Percentiles rank a stretch among this genome's conserved stretches.
These are phyloP conservation scores for Fusarium sp. DNA, from an alignment of 2,329 filamentous ascomycete genomes.

Conservation along the genomic window DNA sequence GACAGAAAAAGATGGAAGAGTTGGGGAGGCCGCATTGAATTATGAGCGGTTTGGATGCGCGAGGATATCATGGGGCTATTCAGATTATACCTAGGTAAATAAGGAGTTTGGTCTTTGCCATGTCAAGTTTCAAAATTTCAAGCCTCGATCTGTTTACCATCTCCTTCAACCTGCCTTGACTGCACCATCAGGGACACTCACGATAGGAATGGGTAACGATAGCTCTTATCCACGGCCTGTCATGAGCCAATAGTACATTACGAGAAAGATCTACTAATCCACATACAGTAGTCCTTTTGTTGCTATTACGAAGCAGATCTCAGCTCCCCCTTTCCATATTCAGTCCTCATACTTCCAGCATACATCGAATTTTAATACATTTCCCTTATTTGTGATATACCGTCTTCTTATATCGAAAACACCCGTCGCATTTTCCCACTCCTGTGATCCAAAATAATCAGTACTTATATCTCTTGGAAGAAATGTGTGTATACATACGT, in stretches of 20 bases:
- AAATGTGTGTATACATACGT: background rate
- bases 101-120: slow-evolving; percentile 34
- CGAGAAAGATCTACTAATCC: background rate
- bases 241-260: background rate
- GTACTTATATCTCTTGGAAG: background rate
- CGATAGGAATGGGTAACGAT: background rate
- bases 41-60: slow-evolving; percentile 33
- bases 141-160: background rate
- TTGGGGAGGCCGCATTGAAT: slow-evolving; percentile 9
- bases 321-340: background rate
- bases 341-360: background rate
- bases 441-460: background rate
- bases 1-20: slow-evolving; percentile 8
- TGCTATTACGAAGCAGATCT: background rate
- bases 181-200: background rate
- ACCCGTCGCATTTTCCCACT: background rate
- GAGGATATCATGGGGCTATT: slow-evolving; percentile 39
- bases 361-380: slow-evolving; percentile 4
- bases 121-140: slow-evolving; percentile 12
- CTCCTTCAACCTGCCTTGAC: background rate
- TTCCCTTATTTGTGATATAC: background rate
- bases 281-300: background rate
- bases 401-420: background rate
- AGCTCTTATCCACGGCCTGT: background rate
- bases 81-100: slow-evolving; percentile 46